phyloP scores from a whole-genome alignment of 2,329 filamentous ascomycete species.

The Colletotrichum scovillei region DNA sequence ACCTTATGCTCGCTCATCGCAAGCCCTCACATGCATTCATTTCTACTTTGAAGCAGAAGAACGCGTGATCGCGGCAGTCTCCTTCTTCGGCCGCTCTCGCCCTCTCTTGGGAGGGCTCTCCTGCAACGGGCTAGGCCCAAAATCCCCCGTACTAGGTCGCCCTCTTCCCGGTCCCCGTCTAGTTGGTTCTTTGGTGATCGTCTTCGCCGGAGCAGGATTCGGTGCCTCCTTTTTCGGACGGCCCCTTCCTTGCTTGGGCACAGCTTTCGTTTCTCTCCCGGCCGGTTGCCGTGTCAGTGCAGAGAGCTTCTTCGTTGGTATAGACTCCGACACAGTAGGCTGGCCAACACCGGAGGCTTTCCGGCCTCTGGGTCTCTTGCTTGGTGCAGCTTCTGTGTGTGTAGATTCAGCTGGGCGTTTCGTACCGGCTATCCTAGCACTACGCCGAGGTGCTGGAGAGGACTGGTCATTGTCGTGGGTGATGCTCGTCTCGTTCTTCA shows the following conservation, averaged over 20 bases:
- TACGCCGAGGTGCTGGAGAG: not conserved
- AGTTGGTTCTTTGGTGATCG: no score
- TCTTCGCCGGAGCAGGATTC: not conserved
- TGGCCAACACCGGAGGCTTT: not conserved
- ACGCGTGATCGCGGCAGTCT: not conserved
- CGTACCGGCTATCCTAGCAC: not conserved
- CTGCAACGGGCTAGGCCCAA: not conserved
- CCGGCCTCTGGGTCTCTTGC: not conserved
- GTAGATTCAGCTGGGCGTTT: not conserved
- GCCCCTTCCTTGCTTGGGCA: not conserved
- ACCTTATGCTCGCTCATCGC: no score
- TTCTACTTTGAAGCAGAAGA: not conserved
- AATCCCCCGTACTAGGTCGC: not conserved
- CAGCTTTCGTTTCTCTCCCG: not conserved
- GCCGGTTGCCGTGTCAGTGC: no score
- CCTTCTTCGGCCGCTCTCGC: not conserved
- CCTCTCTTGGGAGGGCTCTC: not conserved
- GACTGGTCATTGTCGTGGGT: not conserved
- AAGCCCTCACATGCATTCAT: not conserved
- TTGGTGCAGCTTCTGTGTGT: not conserved
- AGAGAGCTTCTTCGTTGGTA: not conserved
- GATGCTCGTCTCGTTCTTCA: not conserved
- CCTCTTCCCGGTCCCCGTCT: not conserved
- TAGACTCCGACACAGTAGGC: rapidly evolving
- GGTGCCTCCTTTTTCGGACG: not conserved